A percentile compares a stretch with the other conserved stretches of the same genome.
Evolutionary conservation across 306 rosid species (phyloP).

Genomic region (Casuarina equisetifolia): DNA sequence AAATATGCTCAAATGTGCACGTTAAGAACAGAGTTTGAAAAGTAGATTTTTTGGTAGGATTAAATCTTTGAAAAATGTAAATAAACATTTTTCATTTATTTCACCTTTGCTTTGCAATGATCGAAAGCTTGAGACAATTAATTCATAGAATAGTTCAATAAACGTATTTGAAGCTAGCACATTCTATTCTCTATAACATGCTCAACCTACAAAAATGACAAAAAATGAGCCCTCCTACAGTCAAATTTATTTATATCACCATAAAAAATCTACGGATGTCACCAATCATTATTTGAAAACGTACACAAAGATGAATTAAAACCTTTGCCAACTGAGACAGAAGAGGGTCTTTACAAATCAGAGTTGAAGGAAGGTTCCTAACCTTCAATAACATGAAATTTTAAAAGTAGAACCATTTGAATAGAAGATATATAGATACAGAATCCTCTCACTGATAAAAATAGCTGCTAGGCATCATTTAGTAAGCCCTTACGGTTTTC

Average conservation of each 20-base stretch:
- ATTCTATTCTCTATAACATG: conserved; percentile 97
- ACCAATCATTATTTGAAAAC: neutral
- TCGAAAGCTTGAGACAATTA: conserved; percentile 80
- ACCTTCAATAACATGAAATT: neutral
- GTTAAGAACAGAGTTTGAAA: no score
- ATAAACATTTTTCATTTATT: neutral
- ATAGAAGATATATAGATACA: neutral
- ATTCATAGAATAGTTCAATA: conserved; percentile 88
- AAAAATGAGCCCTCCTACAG: neutral
- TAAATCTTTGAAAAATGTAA: neutral
- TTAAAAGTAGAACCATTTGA: neutral
- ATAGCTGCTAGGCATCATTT: neutral
- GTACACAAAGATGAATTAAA: no score
- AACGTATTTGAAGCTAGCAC: conserved; percentile 87
- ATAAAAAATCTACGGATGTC: neutral
- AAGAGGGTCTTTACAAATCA: neutral
- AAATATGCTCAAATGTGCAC: no score
- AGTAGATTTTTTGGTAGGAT: no score
- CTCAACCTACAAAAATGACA: conserved; percentile 64
- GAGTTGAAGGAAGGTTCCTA: no score
- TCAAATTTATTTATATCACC: neutral
- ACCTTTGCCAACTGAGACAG: neutral
- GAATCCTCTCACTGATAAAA: neutral
- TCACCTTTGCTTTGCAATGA: conserved; percentile 89
- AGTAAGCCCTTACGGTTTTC: neutral